Evolutionary conservation across 306 rosid genomes (phyloP).

Genomic region (Cercis canadensis): DNA sequence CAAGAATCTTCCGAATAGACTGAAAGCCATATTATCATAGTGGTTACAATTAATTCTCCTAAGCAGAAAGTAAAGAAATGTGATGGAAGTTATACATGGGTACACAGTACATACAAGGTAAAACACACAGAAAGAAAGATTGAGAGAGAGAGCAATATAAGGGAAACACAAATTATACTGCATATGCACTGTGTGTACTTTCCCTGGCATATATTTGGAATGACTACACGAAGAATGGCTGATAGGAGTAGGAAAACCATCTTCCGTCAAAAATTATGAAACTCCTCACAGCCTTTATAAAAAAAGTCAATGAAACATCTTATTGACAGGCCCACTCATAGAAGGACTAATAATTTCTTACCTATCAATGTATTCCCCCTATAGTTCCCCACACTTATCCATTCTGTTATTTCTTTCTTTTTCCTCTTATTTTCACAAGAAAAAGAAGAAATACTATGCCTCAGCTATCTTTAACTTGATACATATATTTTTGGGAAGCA

Average conservation of each 20-base stretch:
- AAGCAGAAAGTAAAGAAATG: conserved; percentile 1
- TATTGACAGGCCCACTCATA: conserved; percentile 2
- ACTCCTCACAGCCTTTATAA: conserved; percentile 9
- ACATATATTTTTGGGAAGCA: conserved; percentile 3
- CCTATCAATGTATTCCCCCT: neutral
- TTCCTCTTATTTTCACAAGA: neutral
- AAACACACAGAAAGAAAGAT: neutral
- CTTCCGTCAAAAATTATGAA: neutral
- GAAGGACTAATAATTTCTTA: conserved; percentile 22
- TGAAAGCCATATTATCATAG: conserved; percentile 2
- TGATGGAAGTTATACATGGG: conserved; percentile 4
- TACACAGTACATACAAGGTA: neutral
- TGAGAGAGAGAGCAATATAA: conserved; percentile 1
- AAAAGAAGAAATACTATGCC: neutral
- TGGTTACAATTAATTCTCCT: conserved; percentile 5
- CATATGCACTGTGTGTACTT: neutral
- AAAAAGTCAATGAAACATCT: conserved; percentile 10
- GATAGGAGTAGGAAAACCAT: conserved; percentile 1
- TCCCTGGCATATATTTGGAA: neutral
- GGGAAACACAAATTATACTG: conserved; percentile 12
- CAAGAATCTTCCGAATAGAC: conserved; percentile 16
- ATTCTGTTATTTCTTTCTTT: neutral
- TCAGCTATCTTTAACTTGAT: conserved; percentile 2
- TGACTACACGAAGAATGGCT: neutral
- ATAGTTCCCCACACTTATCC: conserved; percentile 1